phyloP scores from a whole-genome alignment of 805 yeast species.

The Priceomyces haplophilus region DNA sequence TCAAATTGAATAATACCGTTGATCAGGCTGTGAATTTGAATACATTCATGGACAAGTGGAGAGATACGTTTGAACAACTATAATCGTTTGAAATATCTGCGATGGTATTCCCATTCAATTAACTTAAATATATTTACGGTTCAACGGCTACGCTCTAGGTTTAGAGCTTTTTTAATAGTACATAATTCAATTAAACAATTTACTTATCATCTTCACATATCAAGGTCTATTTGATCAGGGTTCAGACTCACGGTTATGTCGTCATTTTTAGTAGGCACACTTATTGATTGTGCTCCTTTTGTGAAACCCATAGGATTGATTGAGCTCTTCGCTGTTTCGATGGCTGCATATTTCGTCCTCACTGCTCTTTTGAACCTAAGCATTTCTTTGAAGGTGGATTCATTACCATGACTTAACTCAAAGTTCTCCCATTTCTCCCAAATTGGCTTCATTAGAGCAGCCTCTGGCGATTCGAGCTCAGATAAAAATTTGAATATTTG shows the following conservation, averaged over 20 bases:
- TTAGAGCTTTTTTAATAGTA: slow-evolving; percentile 7
- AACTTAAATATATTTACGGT: neutral
- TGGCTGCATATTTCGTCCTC: slow-evolving; percentile 16
- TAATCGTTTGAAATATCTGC: slow-evolving; percentile 11
- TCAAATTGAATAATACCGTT: slow-evolving; percentile 33
- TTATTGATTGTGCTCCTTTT: slow-evolving; percentile 14
- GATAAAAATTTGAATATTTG: slow-evolving; percentile 48
- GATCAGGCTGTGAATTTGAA: slow-evolving; percentile 34
- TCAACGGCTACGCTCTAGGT: slow-evolving; percentile 1
- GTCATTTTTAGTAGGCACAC: neutral
- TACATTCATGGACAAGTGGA: slow-evolving; percentile 40
- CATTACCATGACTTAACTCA: slow-evolving; percentile 70
- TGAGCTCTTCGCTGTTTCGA: slow-evolving; percentile 12
- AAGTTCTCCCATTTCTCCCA: slow-evolving; percentile 77
- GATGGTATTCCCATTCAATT: too few relatives aligned
- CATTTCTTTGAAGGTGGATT: slow-evolving; percentile 72
- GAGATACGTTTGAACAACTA: slow-evolving; percentile 22
- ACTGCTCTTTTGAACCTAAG: slow-evolving; percentile 53
- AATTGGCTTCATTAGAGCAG: slow-evolving; percentile 11
- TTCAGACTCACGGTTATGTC: slow-evolving; percentile 24
- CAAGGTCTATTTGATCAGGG: slow-evolving; percentile 63
- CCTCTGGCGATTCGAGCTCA: slow-evolving; percentile 20
- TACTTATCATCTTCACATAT: slow-evolving; percentile 25
- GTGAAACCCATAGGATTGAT: slow-evolving; percentile 48
- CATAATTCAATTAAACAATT: slow-evolving; percentile 11